Evolutionary conservation across 257 asterid species (phyloP), one percentile per base, ranked within the genome.

Genomic region (Primulina huaijiensis): DNA sequence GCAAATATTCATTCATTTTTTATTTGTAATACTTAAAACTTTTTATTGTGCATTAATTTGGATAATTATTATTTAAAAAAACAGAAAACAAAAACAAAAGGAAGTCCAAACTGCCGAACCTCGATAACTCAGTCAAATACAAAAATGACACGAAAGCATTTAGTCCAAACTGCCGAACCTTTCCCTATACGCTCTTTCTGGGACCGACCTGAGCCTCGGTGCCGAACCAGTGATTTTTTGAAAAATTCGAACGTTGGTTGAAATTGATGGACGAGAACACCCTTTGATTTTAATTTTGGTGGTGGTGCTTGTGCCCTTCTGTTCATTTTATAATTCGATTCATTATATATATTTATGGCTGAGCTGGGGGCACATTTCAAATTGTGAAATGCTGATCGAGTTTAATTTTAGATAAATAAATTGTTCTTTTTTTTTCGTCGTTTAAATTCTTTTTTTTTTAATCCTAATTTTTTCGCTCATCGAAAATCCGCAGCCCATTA

Each of bases 171-270:
- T 27, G 0, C 0, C 2, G 1, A 27, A 1, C 29, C 29, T 27
- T 1, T 27, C 3, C 29, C 29, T 1, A 27, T 27, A 27, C 3
- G 67, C 71, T 55, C 67, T n/a, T 12, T 10, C 7, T 16, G 14
- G 20, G 43, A 50, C 30, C 2, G 62, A 27, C 63, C 17, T 58
- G 70, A 79, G 90, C 82, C 81, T 75, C 82, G 92, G 83, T 5
- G 64, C 86, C 92, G 77, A 85, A 74, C 92, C 90, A 61, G 50
- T 3, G 62, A 75, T 88, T 90, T 87, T 88, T 90, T 87, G 92
- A 90, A 90, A 65, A 33, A 52, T 87, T 79, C 77, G 94, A 88
- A 86, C 97, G 96, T 90, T 90, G 77, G 75, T 61, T 38, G 30
- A 34, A 38, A 56, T 16, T 14, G 17, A 59, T 67, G 21, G 80